Base-by-base conservation (phyloP, 2,329 filamentous ascomycete species). In the Monilinia vaccinii-corymbosi region DNA sequence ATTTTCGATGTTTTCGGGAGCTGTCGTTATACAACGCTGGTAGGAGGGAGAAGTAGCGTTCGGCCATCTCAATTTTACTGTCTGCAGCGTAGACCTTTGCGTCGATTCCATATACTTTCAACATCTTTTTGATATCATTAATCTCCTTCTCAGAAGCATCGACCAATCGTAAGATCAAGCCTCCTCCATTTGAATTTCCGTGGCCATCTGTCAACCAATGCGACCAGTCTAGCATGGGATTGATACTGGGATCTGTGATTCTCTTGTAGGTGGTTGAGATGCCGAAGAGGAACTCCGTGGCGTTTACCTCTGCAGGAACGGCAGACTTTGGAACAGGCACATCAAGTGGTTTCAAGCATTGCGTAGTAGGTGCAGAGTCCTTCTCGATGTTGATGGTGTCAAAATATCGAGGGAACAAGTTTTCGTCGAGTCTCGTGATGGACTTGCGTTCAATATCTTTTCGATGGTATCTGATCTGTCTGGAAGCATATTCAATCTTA, bases 121-220 rank as follows among this genome's bases (percentile, higher is more conserved):
- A 73, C 51, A 77, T 70, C 36, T 76, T 75, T 62, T 74, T 75
- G 2, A 79, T 78, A 46, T 80, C 75, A 38, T 77, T 71, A 8
- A 83, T 75, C 69, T 83, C 75, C 34, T 77, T 74, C 50, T 79
- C 75, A 8, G 73, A 77, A 11, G 81, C 81, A 63, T 81, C 79
- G 16, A 83, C 68, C 2, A 84, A 75, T 66, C 81, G 74, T 6
- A 83, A 72, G 13, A 84, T 69, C 60, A 84, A 72, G 69, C 82
- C 82, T 48, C 76, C 81, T 21, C 81, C 81, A 64, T 84, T 84
- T 36, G 80, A 80, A 56, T 75, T 73, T 48, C 81, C 80, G 51
- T 76, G 75, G 61, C 79, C 77, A 67, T 84, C 79, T 3, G 81
- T 83, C 61, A 84, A 74, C 81, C 81, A 84, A 70, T 79, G 82